phyloP scores from a whole-genome alignment of 371 early-diverging fungal species.

The Cokeromyces recurvatus region DNA sequence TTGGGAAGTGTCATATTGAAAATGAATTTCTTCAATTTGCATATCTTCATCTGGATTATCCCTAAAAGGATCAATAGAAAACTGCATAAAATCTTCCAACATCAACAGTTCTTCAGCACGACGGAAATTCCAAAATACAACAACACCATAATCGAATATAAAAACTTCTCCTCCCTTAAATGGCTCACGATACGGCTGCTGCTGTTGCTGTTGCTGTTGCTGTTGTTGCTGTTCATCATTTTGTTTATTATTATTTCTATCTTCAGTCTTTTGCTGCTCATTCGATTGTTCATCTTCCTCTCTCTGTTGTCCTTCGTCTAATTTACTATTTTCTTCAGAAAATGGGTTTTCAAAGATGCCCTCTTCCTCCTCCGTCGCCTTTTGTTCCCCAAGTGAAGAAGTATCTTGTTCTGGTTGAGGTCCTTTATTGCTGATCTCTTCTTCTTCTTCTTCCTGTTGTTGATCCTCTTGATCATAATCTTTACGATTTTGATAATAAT shows the following conservation, averaged over 20 bases:
- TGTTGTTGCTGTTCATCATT: neutral
- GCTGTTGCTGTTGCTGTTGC: neutral
- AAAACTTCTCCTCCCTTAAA: constrained; percentile 72
- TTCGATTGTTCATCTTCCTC: neutral
- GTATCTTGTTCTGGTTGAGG: neutral
- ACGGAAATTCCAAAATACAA: constrained; percentile 95
- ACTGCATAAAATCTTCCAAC: constrained; percentile 64
- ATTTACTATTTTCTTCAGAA: constrained; percentile 2
- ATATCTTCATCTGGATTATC: constrained; percentile 64
- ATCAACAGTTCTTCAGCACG: constrained; percentile 78
- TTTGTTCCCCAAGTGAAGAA: neutral
- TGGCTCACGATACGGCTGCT: constrained; percentile 17
- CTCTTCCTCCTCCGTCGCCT: neutral
- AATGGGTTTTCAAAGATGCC: no score
- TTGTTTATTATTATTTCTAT: neutral
- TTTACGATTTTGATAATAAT: no score
- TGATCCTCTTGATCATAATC: constrained; percentile 2
- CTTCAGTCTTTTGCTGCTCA: neutral
- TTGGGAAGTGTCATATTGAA: constrained; percentile 71
- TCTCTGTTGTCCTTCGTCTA: neutral
- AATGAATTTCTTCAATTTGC: constrained; percentile 91
- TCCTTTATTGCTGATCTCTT: neutral
- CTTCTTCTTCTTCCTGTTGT: constrained; percentile 2
- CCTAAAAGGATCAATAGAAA: constrained; percentile 39
- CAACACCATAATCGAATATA: constrained; percentile 92